phyloP scores from a whole-genome alignment of 108 stramenopile genomes.

The Chaetoceros muelleri region DNA sequence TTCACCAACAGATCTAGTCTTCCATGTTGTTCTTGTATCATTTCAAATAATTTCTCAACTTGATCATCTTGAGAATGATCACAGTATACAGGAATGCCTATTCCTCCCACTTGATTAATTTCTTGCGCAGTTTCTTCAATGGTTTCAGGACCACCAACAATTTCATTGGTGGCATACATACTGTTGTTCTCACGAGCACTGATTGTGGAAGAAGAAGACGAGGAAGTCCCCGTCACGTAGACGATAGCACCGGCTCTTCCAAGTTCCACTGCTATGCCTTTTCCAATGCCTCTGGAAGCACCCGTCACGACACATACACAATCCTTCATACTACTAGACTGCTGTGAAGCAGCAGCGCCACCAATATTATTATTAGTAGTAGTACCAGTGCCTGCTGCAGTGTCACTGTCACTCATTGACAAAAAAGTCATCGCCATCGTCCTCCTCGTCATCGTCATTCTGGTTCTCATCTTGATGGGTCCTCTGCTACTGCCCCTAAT shows the following conservation, averaged over 20 bases:
- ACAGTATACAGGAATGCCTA: conserved; percentile 37
- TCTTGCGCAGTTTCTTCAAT: conserved; percentile 46
- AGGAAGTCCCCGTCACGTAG: conserved; percentile 27
- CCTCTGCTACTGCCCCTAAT: too few species aligned
- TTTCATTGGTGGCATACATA: background rate
- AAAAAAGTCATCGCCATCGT: too few species aligned
- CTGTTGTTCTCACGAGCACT: conserved; percentile 11
- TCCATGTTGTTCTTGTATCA: conserved; percentile 30
- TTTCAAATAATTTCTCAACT: conserved; percentile 24
- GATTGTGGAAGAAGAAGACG: conserved; percentile 12
- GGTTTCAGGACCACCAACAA: conserved; percentile 19
- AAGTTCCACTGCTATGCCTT: conserved; percentile 69
- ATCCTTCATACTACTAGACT: too few species aligned
- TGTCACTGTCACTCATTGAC: too few species aligned
- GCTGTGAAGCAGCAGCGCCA: too few species aligned
- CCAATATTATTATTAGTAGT: too few species aligned
- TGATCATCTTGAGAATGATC: conserved; percentile 39
- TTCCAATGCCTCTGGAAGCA: conserved; percentile 61
- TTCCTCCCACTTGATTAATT: conserved; percentile 28
- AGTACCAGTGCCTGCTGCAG: too few species aligned
- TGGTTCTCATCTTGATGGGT: too few species aligned
- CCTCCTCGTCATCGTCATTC: too few species aligned
- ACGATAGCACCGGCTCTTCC: conserved; percentile 51
- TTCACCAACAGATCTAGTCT: conserved; percentile 61
- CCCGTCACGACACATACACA: conserved; percentile 69